These are phyloP conservation scores for Anisodus tanguticus DNA, from an alignment of 257 asterid species.

Conservation along the genomic window DNA sequence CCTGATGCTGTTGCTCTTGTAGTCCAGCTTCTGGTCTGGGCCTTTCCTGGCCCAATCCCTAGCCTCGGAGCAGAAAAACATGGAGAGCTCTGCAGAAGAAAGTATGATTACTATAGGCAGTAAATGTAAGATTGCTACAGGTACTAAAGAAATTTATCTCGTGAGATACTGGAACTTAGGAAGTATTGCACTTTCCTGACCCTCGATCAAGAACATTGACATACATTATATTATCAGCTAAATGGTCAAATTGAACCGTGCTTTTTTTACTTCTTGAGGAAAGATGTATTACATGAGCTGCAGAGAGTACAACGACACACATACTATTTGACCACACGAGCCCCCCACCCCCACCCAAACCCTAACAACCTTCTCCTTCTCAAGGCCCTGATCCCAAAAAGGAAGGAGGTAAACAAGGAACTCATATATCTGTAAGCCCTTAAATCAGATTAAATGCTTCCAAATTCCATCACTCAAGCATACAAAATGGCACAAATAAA, in stretches of 20 bases:
- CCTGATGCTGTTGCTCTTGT: conserved; percentile 61
- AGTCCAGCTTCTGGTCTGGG: conserved; percentile 49
- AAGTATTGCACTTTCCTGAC: not conserved
- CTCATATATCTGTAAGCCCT: not conserved
- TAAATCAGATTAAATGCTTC: not conserved
- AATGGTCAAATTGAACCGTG: not conserved
- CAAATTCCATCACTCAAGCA: conserved; percentile 9
- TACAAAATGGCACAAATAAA: not conserved
- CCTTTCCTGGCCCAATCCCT: conserved; percentile 54
- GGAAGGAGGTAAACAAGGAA: conserved; percentile 14
- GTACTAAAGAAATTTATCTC: not conserved
- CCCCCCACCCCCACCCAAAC: not conserved
- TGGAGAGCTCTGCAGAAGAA: conserved; percentile 52
- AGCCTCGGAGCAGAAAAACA: conserved; percentile 56
- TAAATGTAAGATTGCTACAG: not conserved
- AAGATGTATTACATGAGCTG: not conserved
- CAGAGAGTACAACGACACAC: not conserved
- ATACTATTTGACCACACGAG: conserved; percentile 11
- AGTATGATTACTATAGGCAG: not conserved
- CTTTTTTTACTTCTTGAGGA: not conserved
- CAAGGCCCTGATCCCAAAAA: not conserved
- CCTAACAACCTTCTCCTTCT: not conserved
- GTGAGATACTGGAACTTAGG: conserved; percentile 13
- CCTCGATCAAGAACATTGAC: conserved; percentile 11
- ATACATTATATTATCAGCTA: conserved; percentile 13